Base-by-base conservation (phyloP, 1,139 yeast species). In the Magnusiomyces tetraspermus region DNA sequence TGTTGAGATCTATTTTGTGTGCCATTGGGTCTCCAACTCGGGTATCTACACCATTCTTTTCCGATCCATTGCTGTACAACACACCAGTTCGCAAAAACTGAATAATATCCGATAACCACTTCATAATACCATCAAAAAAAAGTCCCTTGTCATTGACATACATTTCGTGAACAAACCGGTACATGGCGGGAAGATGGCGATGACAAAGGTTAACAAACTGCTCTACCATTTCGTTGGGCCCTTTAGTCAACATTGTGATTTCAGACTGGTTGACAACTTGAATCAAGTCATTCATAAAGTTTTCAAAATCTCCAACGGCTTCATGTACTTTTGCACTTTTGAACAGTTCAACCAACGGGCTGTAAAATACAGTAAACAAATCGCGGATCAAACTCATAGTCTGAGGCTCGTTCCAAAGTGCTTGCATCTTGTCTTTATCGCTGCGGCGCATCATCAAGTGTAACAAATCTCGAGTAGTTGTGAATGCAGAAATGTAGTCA, bases 391-490 rank as follows among this genome's bases (percentile, higher is more conserved):
- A 72, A 48, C 74, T 75, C 24, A 89, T 80, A 44, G 94, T 71
- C 60, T 84, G 86, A 0, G 92, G 89, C 61, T 89, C 96, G 52
- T 81, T 81, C 94, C 96, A 87, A 48, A 90, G 68, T 62, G 82
- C 81, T 60, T 82, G 83, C 73, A 89, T 68, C 48, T 83, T 71
- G 53, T 81, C 79, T 65, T 87, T 88, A 64, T 90, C 97, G 46
- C 80, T 78, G 55, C 79, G 82, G 44, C 95, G 76, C 1, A 86
- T 71, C 59, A 78, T 77, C 23, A 85, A 68, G 58, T 78, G 82
- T 69, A 85, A 78, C 55, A 85, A 75, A 55, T 83, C 85, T 59
- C 76, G 82, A 41, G 81, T 66, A 57, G 76, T 73, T 2, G 78
- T 66, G 58, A 76, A 80, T 44, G 73, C 63, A 42, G 61, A 68